phyloP scores from a whole-genome alignment of 179 eudicot genomes.

The Gypsophila paniculata region DNA sequence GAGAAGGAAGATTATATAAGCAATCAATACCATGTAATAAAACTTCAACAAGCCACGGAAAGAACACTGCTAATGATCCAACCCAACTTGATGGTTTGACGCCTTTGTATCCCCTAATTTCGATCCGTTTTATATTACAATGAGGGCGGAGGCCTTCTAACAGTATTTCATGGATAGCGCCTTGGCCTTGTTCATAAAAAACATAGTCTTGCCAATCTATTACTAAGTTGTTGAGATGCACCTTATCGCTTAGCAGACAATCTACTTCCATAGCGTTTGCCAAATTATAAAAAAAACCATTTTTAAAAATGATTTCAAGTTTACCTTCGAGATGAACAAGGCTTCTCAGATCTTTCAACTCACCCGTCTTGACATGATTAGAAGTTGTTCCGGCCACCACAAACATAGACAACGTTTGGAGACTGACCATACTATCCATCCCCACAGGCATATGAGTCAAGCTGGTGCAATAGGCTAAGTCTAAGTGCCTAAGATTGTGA shows the following conservation, averaged over 20 bases:
- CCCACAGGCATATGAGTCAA: slow-evolving; percentile 13
- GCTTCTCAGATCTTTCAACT: neutral
- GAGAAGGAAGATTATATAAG: neutral
- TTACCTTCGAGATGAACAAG: slow-evolving; percentile 10
- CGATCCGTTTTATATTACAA: neutral
- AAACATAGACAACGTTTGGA: neutral
- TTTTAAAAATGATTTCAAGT: neutral
- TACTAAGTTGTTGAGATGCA: neutral
- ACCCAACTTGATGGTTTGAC: slow-evolving; percentile 16
- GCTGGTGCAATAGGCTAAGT: neutral
- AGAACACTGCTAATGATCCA: neutral
- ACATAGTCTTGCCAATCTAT: neutral
- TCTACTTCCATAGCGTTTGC: neutral
- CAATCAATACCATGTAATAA: neutral
- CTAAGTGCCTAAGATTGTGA: slow-evolving; percentile 14
- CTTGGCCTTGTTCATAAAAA: neutral
- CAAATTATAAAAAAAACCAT: neutral
- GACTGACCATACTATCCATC: neutral
- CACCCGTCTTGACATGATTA: neutral
- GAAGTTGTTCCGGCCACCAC: neutral
- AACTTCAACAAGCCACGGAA: slow-evolving; percentile 5
- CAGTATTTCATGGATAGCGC: neutral
- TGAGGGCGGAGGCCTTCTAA: neutral
- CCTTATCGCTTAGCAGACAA: neutral
- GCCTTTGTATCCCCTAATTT: neutral